These are phyloP conservation scores for Scutellaria minor DNA, from an alignment of 257 asterid species.

Conservation along the genomic window DNA sequence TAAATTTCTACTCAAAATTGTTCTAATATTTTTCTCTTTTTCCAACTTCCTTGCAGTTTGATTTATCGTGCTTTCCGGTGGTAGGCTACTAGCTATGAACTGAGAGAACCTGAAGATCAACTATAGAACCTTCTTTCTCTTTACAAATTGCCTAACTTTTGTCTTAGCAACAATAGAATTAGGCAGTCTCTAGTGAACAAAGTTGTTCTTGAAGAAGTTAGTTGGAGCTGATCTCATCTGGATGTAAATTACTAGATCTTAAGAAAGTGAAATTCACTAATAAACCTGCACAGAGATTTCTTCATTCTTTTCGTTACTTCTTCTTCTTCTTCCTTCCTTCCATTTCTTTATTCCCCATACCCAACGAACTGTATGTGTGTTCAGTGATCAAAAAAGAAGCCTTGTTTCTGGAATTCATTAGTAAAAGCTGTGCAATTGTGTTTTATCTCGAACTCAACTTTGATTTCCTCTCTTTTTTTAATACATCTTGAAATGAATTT, in stretches of 20 bases:
- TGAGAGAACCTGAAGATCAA: constrained; percentile 24
- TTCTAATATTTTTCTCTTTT: constrained; percentile 8
- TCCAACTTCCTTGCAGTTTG: constrained; percentile 31
- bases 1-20: background rate
- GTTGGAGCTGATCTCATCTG: constrained; percentile 31
- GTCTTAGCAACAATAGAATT: constrained; percentile 1
- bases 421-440: background rate
- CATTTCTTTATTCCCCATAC: background rate
- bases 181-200: constrained; percentile 26
- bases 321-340: background rate
- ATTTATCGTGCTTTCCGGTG: constrained; percentile 10
- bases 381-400: background rate
- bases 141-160: constrained; percentile 2
- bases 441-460: background rate
- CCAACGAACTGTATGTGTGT: background rate
- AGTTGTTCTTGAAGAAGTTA: constrained; percentile 31
- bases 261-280: constrained; percentile 17
- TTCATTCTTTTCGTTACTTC: background rate
- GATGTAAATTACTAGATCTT: constrained; percentile 32
- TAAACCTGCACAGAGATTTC: constrained; percentile 29
- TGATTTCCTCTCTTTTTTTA: background rate
- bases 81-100: constrained; percentile 27
- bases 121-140: constrained; percentile 17
- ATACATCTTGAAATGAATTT: constrained; percentile 12
- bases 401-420: constrained; percentile 17